Conservation (phyloP, 192 early-diverging fungal species). For the Umbelopsis isabellina region DNA sequence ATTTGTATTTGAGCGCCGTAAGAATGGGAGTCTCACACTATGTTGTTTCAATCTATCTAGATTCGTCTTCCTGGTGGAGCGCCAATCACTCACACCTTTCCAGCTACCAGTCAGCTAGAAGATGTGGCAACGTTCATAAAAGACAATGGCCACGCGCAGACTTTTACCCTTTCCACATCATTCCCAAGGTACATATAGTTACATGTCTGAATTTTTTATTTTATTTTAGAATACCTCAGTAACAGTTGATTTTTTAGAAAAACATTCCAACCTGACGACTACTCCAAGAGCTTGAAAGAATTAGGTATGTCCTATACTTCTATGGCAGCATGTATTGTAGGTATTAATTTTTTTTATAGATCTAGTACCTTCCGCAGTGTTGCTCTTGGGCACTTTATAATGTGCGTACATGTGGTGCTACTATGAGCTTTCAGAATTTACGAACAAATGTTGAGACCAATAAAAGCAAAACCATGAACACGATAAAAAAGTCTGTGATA, state of each 20-base stretch:
- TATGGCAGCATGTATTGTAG: background rate
- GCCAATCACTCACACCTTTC: constrained; percentile 67
- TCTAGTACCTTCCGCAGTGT: constrained; percentile 30
- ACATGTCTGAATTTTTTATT: background rate
- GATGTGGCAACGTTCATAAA: constrained; percentile 64
- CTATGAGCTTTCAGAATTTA: no score
- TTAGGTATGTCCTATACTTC: constrained; percentile 36
- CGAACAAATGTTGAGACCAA: background rate
- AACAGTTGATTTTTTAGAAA: constrained; percentile 43
- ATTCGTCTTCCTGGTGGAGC: constrained; percentile 57
- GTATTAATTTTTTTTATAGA: constrained; percentile 5
- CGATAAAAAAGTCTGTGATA: background rate
- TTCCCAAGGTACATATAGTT: constrained; percentile 62
- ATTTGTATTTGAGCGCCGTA: background rate
- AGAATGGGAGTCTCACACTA: background rate
- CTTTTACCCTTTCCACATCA: constrained; percentile 68
- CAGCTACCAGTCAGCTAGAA: constrained; percentile 58
- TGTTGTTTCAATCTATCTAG: constrained; percentile 34
- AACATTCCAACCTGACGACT: constrained; percentile 60
- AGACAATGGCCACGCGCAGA: constrained; percentile 35
- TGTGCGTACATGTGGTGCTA: no score
- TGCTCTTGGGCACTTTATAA: constrained; percentile 14
- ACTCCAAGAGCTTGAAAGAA: constrained; percentile 69
- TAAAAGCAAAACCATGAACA: background rate
- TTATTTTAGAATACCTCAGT: no score